These are phyloP conservation scores for Rachicladosporium sp. DNA, from an alignment of 2,329 filamentous ascomycete species.

Conservation along the genomic window DNA sequence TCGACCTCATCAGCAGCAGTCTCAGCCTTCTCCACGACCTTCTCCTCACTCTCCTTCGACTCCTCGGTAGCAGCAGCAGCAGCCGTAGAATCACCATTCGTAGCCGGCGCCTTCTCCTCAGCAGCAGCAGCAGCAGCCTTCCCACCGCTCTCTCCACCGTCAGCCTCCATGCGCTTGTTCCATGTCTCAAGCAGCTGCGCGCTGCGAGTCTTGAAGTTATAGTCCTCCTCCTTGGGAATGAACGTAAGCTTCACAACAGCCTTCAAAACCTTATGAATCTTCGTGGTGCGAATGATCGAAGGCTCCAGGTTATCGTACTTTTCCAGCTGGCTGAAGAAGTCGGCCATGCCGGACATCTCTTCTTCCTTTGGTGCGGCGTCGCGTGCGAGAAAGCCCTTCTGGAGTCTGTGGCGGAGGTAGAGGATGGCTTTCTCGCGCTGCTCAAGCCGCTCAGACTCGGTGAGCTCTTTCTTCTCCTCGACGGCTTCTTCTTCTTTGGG, in stretches of 20 bases:
- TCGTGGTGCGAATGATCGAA: slow-evolving; percentile 76
- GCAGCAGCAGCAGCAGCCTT: slow-evolving; percentile 9
- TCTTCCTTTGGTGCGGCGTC: slow-evolving; percentile 74
- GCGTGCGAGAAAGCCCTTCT: slow-evolving; percentile 80
- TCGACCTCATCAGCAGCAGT: slow-evolving; percentile 9
- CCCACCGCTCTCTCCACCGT: slow-evolving; percentile 2
- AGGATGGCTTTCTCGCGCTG: slow-evolving; percentile 60
- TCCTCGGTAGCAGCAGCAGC: slow-evolving; percentile 7
- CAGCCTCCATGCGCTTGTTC: slow-evolving; percentile 57
- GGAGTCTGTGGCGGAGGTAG: slow-evolving; percentile 85
- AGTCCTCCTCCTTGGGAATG: slow-evolving; percentile 82
- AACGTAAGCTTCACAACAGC: slow-evolving; percentile 75
- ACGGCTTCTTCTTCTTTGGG: slow-evolving; percentile 45
- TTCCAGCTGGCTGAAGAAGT: slow-evolving; percentile 71
- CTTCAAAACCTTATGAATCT: slow-evolving; percentile 98
- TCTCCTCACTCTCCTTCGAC: slow-evolving; percentile 17
- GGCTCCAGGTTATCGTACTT: slow-evolving; percentile 69
- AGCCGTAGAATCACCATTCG: slow-evolving; percentile 8
- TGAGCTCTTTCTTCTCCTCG: slow-evolving; percentile 42
- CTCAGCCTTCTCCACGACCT: slow-evolving; percentile 18
- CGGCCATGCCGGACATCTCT: slow-evolving; percentile 67
- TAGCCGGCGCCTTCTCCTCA: slow-evolving; percentile 22
- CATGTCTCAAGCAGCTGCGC: slow-evolving; percentile 71
- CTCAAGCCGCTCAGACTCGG: slow-evolving; percentile 41
- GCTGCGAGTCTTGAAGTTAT: slow-evolving; percentile 75